Conservation (phyloP, 78 protist genomes). For the Dictyostelium brefeldianum region DNA sequence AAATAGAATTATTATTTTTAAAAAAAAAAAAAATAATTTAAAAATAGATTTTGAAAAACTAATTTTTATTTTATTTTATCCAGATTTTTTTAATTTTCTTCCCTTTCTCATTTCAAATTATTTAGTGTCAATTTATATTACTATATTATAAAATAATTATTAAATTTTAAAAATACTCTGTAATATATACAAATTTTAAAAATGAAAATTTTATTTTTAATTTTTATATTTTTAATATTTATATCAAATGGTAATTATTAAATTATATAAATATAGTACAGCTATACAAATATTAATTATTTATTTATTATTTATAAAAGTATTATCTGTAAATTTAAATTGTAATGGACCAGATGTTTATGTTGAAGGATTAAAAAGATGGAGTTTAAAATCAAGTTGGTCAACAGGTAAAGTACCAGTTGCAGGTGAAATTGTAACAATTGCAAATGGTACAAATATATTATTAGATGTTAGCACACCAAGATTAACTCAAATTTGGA, state of each 20-base stretch:
- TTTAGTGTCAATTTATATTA: too few species aligned
- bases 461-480: constrained; percentile 48
- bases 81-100: too few species aligned
- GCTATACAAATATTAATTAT: too few species aligned
- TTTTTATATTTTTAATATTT: constrained; percentile 2
- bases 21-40: not conserved
- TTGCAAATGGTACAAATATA: constrained; percentile 20
- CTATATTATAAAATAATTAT: too few species aligned
- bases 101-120: too few species aligned
- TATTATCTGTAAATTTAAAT: not conserved
- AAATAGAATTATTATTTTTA: not conserved
- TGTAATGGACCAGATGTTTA: constrained; percentile 66
- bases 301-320: too few species aligned
- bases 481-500: constrained; percentile 20
- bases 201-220: not conserved
- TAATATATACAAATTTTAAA: too few species aligned
- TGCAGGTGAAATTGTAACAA: not conserved
- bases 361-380: not conserved
- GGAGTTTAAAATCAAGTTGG: constrained; percentile 59
- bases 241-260: not conserved
- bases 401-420: constrained; percentile 3
- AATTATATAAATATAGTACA: too few species aligned
- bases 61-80: too few species aligned
- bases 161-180: not conserved
- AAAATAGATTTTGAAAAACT: not conserved